Evolutionary conservation across 179 eudicot species (phyloP).

Genomic region (Actinidia chinensis): DNA sequence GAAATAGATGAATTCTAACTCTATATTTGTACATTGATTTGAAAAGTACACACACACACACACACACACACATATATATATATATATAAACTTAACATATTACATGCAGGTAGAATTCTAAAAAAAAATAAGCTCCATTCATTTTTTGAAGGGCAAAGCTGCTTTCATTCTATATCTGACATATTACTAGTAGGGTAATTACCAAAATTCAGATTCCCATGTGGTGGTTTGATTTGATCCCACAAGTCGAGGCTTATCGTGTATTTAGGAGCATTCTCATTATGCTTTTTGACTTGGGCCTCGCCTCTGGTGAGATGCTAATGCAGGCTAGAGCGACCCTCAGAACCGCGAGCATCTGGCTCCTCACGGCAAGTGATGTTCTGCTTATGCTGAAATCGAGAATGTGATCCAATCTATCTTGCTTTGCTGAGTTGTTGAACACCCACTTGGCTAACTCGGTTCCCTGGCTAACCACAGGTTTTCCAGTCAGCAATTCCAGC

Average conservation of each 20-base stretch:
- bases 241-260: constrained; percentile 19
- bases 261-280: constrained; percentile 73
- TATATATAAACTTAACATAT: background rate
- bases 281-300: constrained; percentile 81
- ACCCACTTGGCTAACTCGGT: constrained; percentile 78
- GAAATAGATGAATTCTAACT: background rate
- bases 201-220: background rate
- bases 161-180: background rate
- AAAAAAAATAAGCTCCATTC: background rate
- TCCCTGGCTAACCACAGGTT: constrained; percentile 74
- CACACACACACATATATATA: no score
- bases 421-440: constrained; percentile 50
- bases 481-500: constrained; percentile 78
- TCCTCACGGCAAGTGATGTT: constrained; percentile 57
- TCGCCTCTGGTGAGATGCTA: constrained; percentile 58
- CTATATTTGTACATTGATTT: background rate
- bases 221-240: background rate
- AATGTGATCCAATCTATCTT: constrained; percentile 59
- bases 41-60: no score
- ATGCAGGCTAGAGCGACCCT: constrained; percentile 79
- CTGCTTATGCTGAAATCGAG: constrained; percentile 61
- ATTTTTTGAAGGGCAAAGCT: background rate
- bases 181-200: background rate
- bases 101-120: background rate
- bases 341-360: constrained; percentile 77